phyloP scores from a whole-genome alignment of 78 protist genomes.

The Bigelowiella natans region DNA sequence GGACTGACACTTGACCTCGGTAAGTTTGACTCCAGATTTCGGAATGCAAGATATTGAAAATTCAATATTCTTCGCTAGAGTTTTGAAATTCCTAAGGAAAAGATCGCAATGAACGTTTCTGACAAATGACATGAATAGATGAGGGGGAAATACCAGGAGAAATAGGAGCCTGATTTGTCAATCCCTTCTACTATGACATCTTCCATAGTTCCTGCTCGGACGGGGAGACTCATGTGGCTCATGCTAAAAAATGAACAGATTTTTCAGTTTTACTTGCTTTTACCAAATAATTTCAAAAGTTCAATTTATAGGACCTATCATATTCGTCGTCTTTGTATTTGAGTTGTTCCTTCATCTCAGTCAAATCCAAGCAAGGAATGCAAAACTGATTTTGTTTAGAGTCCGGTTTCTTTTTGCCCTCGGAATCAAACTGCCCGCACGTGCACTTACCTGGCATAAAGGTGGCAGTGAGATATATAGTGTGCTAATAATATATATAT shows the following conservation, averaged over 20 bases:
- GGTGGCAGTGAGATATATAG: no score
- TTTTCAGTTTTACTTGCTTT: no score
- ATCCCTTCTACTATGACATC: not conserved
- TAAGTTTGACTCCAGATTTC: not conserved
- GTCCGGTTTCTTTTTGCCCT: not conserved
- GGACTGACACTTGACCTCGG: no score
- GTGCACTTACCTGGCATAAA: not conserved
- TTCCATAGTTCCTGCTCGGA: not conserved
- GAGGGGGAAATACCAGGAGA: not conserved
- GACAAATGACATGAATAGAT: no score
- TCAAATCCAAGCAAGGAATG: not conserved
- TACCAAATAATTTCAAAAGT: no score
- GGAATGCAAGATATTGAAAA: not conserved
- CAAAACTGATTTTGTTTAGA: not conserved
- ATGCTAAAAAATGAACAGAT: not conserved
- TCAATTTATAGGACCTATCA: not conserved
- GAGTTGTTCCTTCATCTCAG: not conserved
- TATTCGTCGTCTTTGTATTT: not conserved
- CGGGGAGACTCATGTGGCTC: not conserved
- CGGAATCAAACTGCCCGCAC: not conserved
- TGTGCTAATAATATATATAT: not conserved
- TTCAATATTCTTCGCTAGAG: not conserved
- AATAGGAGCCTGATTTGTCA: not conserved
- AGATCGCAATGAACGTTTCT: no score
- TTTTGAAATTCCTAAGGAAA: not conserved